phyloP scores from a whole-genome alignment of 306 rosid species.

The Cercis canadensis region DNA sequence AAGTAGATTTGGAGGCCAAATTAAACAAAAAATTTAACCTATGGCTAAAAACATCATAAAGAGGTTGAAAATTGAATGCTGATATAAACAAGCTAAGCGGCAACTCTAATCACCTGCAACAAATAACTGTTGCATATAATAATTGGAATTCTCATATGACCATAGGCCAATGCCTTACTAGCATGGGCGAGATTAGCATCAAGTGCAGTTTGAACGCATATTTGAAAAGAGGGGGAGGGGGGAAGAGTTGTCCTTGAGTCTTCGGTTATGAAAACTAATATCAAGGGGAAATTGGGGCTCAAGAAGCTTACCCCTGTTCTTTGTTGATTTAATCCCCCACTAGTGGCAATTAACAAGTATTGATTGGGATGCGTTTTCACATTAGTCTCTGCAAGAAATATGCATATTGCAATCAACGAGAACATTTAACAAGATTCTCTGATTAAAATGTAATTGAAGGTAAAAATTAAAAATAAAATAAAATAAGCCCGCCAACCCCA shows the following conservation, averaged over 20 bases:
- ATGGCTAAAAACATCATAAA: neutral
- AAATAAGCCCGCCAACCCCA: neutral
- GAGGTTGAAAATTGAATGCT: neutral
- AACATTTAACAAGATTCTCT: conserved; percentile 4
- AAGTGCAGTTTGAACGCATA: neutral
- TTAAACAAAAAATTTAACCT: neutral
- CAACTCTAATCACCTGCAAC: neutral
- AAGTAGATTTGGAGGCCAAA: neutral
- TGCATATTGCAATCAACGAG: neutral
- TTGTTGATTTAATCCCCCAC: conserved; percentile 97
- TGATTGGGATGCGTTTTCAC: conserved; percentile 69
- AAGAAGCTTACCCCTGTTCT: conserved; percentile 81
- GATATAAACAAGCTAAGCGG: neutral
- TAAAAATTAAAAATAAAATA: neutral
- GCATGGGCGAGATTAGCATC: neutral
- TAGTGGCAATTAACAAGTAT: conserved; percentile 74
- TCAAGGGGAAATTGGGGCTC: too few species aligned
- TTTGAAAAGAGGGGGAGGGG: too few species aligned
- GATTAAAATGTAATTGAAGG: neutral
- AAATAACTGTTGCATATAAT: neutral
- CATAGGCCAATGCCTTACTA: neutral
- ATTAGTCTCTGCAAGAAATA: conserved; percentile 60
- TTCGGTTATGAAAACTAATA: too few species aligned
- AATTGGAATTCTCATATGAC: neutral
- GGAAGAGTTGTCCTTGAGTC: too few species aligned